A percentile compares a stretch with the other conserved stretches of the same genome.
Conservation (phyloP, 805 yeast species). For the Candida glaebosa region DNA sequence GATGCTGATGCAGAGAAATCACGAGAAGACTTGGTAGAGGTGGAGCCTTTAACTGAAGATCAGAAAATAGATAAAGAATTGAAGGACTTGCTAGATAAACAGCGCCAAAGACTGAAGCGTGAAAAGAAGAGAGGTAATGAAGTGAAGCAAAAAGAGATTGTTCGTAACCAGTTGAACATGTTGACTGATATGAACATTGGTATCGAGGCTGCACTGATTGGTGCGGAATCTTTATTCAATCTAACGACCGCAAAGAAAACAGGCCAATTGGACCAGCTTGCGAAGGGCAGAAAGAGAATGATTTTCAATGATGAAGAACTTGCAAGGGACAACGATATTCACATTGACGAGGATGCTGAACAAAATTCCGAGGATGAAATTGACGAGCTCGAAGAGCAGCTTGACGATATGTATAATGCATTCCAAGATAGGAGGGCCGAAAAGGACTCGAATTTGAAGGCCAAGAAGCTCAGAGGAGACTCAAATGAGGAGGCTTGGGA, state of each 20-base stretch:
- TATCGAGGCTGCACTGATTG: conserved; percentile 82
- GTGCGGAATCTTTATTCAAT: conserved; percentile 76
- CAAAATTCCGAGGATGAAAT: conserved; percentile 47
- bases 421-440: conserved; percentile 68
- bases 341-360: conserved; percentile 32
- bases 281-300: conserved; percentile 71
- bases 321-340: conserved; percentile 54
- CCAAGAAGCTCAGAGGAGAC: conserved; percentile 72
- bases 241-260: conserved; percentile 83
- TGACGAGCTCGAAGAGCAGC: conserved; percentile 72
- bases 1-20: conserved; percentile 52
- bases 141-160: conserved; percentile 78
- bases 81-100: conserved; percentile 66
- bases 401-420: conserved; percentile 75
- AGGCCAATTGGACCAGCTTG: conserved; percentile 70
- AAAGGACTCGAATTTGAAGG: conserved; percentile 63
- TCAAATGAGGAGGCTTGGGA: conserved; percentile 77
- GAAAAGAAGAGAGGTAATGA: conserved; percentile 83
- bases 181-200: conserved; percentile 89
- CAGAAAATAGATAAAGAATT: conserved; percentile 86
- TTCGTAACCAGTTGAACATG: conserved; percentile 95
- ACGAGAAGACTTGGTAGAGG: conserved; percentile 52
- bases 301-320: conserved; percentile 56
- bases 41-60: conserved; percentile 76
- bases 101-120: conserved; percentile 66